Conservation (phyloP, 202 grass and related monocot species). For the Alloteropsis angusta region DNA sequence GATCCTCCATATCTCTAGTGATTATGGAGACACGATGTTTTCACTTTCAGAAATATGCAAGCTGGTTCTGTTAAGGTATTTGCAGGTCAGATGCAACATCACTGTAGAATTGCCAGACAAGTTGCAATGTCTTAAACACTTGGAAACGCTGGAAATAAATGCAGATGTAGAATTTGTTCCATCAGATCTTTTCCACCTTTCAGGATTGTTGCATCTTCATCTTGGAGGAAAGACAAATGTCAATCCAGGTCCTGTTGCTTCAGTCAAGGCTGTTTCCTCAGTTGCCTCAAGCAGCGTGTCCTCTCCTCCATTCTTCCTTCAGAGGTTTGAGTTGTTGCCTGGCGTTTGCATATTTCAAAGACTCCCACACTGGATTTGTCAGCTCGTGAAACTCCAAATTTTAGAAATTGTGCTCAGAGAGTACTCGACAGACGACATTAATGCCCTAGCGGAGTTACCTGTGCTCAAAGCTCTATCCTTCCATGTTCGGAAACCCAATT, state of each 20-base stretch:
- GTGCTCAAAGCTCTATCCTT: neutral
- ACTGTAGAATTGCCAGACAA: neutral
- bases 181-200: neutral
- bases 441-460: neutral
- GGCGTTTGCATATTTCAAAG: neutral
- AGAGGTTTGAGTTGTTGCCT: neutral
- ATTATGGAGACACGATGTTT: neutral
- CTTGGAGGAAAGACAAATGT: neutral
- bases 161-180: neutral
- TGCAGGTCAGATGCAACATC: neutral
- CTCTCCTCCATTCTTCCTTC: too few relatives aligned
- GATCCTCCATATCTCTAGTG: neutral
- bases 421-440: neutral
- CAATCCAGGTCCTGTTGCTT: neutral
- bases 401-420: neutral
- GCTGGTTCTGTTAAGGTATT: neutral
- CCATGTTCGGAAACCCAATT: neutral
- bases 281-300: neutral
- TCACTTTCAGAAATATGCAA: neutral
- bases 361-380: neutral
- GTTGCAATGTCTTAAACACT: neutral
- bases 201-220: neutral
- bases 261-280: too few relatives aligned
- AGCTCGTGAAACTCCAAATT: neutral
- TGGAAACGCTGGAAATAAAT: neutral